These are phyloP conservation scores for Lipomyces lipofer DNA, from an alignment of 805 yeast genomes.

Conservation along the genomic window DNA sequence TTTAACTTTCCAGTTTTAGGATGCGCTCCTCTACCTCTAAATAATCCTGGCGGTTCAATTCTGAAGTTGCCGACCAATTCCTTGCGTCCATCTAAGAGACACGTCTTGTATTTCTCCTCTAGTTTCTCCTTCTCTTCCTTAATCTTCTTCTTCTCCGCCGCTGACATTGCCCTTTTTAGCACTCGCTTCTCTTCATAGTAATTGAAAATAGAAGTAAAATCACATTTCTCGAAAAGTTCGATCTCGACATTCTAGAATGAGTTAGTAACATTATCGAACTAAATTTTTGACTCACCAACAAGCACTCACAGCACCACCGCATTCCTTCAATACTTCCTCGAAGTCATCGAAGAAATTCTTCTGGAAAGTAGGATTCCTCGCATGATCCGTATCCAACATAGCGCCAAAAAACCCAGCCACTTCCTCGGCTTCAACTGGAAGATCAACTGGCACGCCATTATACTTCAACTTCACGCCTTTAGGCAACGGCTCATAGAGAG, in stretches of 20 bases:
- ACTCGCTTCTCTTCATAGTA: slow-evolving; percentile 69
- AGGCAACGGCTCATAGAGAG: slow-evolving; percentile 86
- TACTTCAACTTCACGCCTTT: slow-evolving; percentile 70
- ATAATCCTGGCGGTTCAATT: slow-evolving; percentile 94
- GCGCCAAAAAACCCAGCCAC: slow-evolving; percentile 96
- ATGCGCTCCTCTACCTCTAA: slow-evolving; percentile 95
- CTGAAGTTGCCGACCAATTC: slow-evolving; percentile 93
- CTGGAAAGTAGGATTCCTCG: slow-evolving; percentile 80
- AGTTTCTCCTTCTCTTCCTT: slow-evolving; percentile 70
- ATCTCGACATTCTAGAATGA: slow-evolving; percentile 44
- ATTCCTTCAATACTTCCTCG: slow-evolving; percentile 60
- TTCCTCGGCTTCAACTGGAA: slow-evolving; percentile 86
- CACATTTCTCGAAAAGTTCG: slow-evolving; percentile 64
- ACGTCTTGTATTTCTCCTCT: slow-evolving; percentile 80
- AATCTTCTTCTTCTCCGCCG: slow-evolving; percentile 72
- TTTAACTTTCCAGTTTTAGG: slow-evolving; percentile 93
- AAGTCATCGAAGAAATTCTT: slow-evolving; percentile 86
- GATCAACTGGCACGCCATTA: slow-evolving; percentile 69
- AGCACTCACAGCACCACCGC: slow-evolving; percentile 57
- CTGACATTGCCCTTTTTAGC: slow-evolving; percentile 65
- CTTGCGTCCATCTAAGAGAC: slow-evolving; percentile 79
- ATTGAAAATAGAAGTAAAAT: slow-evolving; percentile 71
- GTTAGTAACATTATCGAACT: not conserved
- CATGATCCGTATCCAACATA: slow-evolving; percentile 83
- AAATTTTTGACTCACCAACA: slow-evolving; percentile 15